Conservation (phyloP, 345 rosid genomes). For the Iberis pinnata region DNA sequence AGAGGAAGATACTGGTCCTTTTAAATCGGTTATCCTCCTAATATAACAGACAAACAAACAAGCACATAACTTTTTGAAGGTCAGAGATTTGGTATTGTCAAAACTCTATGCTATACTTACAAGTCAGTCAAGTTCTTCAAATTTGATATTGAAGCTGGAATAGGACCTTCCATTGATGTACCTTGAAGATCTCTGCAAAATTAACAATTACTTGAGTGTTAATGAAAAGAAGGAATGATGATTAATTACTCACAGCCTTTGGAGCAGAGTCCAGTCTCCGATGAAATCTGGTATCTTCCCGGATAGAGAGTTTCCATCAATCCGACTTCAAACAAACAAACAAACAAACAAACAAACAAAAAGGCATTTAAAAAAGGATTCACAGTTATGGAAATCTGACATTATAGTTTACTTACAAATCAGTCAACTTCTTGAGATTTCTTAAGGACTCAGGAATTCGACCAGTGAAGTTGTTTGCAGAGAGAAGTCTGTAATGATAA, state of each 20-base stretch:
- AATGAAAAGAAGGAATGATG: neutral
- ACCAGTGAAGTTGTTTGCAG: slow-evolving; percentile 70
- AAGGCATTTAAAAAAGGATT: neutral
- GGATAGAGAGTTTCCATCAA: slow-evolving; percentile 64
- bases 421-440: slow-evolving; percentile 52
- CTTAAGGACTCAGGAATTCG: slow-evolving; percentile 61
- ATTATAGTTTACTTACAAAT: slow-evolving; percentile 50
- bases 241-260: slow-evolving; percentile 47
- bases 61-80: too few species aligned
- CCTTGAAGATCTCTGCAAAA: slow-evolving; percentile 66
- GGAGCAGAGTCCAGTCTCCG: slow-evolving; percentile 66
- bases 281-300: slow-evolving; percentile 78
- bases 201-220: neutral
- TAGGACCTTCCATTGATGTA: slow-evolving; percentile 81
- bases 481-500: slow-evolving; percentile 46
- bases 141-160: slow-evolving; percentile 54
- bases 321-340: slow-evolving; percentile 41
- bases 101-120: slow-evolving; percentile 38
- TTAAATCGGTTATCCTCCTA: slow-evolving; percentile 70
- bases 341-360: neutral
- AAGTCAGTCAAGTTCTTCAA: slow-evolving; percentile 41
- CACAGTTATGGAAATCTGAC: neutral
- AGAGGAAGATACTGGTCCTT: slow-evolving; percentile 36
- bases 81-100: neutral
- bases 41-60: neutral